Evolutionary conservation across 2,329 filamentous ascomycete genomes (phyloP).

Genomic region (Sporothrix pallida): DNA sequence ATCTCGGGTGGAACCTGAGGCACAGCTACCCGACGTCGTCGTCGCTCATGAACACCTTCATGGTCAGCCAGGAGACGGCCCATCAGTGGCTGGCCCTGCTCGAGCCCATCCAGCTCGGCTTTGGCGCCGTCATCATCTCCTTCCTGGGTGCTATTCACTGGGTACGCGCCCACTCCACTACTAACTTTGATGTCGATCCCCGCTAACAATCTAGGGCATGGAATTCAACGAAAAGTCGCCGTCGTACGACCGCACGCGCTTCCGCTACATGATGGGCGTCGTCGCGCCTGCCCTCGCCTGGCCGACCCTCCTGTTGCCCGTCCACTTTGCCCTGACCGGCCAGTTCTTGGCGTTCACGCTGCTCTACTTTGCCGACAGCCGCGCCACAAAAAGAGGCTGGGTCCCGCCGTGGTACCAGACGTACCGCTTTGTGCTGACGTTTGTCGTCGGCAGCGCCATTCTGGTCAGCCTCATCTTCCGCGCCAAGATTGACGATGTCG

Average conservation of each 20-base stretch:
- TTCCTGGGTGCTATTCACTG: conserved; percentile 93
- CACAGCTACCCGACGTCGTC: conserved; percentile 65
- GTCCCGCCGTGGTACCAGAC: conserved; percentile 83
- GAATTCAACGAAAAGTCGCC: conserved; percentile 77
- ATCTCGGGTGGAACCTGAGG: conserved; percentile 82
- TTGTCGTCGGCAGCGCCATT: conserved; percentile 83
- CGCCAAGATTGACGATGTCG: conserved; percentile 67
- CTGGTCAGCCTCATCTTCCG: conserved; percentile 81
- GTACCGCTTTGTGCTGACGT: conserved; percentile 91
- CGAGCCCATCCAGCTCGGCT: conserved; percentile 88
- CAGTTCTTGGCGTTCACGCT: conserved; percentile 86
- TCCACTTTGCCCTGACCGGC: conserved; percentile 82
- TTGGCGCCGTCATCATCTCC: conserved; percentile 89
- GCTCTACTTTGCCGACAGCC: conserved; percentile 83
- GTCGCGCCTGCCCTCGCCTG: conserved; percentile 81
- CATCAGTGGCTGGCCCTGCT: conserved; percentile 73
- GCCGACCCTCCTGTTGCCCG: conserved; percentile 84
- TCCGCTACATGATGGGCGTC: conserved; percentile 83
- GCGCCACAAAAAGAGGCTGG: conserved; percentile 75
- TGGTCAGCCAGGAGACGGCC: conserved; percentile 74
- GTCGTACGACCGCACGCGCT: conserved; percentile 67
- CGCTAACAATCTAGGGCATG: conserved; percentile 59
- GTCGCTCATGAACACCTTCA: conserved; percentile 65
- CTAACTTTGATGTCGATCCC: background rate
- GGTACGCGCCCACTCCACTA: conserved; percentile 52